Evolutionary conservation across 352 stramenopile species (phyloP).

Genomic region (Pythium pectinolyticum): DNA sequence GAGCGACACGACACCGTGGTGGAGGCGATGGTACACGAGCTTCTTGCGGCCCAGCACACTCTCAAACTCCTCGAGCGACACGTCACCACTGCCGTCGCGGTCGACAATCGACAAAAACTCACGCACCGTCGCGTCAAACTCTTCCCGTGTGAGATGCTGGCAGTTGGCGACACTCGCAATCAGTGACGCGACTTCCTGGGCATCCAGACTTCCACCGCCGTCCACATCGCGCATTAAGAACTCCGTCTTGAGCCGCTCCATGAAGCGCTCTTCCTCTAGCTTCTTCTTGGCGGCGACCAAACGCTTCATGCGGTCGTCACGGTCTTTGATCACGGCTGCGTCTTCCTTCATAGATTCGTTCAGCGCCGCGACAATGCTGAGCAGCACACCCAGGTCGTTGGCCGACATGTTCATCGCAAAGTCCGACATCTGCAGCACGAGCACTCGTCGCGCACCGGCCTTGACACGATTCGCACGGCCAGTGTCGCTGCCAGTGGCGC

Average conservation of each 20-base stretch:
- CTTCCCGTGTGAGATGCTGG: conserved; percentile 66
- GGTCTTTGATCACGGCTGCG: conserved; percentile 53
- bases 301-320: conserved; percentile 44
- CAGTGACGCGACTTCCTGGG: conserved; percentile 60
- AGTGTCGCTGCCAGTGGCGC: conserved; percentile 29
- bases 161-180: conserved; percentile 70
- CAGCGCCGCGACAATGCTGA: conserved; percentile 67
- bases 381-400: conserved; percentile 77
- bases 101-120: conserved; percentile 83
- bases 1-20: conserved; percentile 59
- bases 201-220: conserved; percentile 70
- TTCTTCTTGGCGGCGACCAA: conserved; percentile 49
- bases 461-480: conserved; percentile 46
- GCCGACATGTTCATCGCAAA: conserved; percentile 83
- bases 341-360: conserved; percentile 76
- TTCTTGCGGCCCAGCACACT: conserved; percentile 65
- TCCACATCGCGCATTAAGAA: conserved; percentile 76
- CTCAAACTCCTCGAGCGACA: conserved; percentile 86
- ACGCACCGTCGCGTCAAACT: conserved; percentile 73
- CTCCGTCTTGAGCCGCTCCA: conserved; percentile 69
- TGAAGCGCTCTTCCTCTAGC: conserved; percentile 67
- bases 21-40: conserved; percentile 64
- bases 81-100: conserved; percentile 74
- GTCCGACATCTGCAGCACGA: conserved; percentile 82
- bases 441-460: conserved; percentile 51